A percentile compares a stretch with the other conserved stretches of the same genome.
phyloP scores from a whole-genome alignment of 78 protist species.

The Cavenderia fasciculata region DNA sequence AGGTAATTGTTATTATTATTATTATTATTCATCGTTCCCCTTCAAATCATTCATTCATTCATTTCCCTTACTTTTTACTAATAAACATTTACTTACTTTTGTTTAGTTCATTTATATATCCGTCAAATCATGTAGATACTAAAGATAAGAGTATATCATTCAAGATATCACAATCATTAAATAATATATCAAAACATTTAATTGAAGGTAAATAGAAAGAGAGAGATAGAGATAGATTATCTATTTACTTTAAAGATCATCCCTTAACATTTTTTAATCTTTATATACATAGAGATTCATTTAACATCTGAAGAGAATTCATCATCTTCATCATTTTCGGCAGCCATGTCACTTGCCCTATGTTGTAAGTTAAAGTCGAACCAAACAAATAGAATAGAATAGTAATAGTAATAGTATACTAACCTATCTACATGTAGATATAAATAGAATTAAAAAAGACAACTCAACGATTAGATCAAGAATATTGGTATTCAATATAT shows the following conservation, averaged over 20 bases:
- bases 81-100: too few relatives aligned
- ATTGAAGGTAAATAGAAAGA: too few relatives aligned
- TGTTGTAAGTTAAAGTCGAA: conserved; percentile 53
- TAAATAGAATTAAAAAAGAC: conserved; percentile 66
- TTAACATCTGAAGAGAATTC: background rate
- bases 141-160: too few relatives aligned
- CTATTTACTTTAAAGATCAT: too few relatives aligned
- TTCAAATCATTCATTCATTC: background rate
- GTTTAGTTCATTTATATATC: too few relatives aligned
- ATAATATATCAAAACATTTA: too few relatives aligned
- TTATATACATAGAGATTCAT: background rate
- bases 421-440: conserved; percentile 16
- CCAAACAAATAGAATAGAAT: background rate
- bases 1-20: conserved; percentile 12
- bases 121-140: too few relatives aligned
- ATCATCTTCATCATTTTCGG: conserved; percentile 46
- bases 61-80: too few relatives aligned
- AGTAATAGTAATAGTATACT: background rate
- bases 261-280: too few relatives aligned
- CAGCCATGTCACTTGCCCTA: conserved; percentile 65
- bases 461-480: conserved; percentile 51
- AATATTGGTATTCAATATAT: conserved; percentile 58
- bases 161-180: too few relatives aligned
- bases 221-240: too few relatives aligned
- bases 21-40: too few relatives aligned